These are phyloP conservation scores for Boletus rufocinnamomeus DNA, from an alignment of 768 basidiomycete species.

Conservation along the genomic window DNA sequence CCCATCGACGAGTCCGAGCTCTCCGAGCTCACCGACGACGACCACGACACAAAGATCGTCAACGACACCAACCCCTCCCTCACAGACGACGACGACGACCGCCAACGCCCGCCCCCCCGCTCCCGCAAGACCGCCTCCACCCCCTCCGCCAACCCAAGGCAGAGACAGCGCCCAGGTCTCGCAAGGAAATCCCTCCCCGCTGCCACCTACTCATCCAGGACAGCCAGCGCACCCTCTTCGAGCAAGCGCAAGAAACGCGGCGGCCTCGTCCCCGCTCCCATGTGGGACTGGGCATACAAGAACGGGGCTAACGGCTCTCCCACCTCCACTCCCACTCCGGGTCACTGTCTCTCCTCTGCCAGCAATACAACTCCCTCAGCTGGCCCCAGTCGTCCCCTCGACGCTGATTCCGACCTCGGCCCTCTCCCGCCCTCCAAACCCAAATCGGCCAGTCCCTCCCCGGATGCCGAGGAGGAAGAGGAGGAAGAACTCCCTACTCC, in stretches of 20 bases:
- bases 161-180: conserved; percentile 14
- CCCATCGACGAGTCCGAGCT: conserved; percentile 66
- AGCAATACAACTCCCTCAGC: neutral
- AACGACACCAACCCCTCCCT: conserved; percentile 32
- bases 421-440: conserved; percentile 1
- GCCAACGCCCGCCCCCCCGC: conserved; percentile 20
- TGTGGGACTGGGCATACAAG: conserved; percentile 85
- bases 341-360: conserved; percentile 6
- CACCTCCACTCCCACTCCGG: conserved; percentile 9
- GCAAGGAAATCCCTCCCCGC: conserved; percentile 9
- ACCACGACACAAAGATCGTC: conserved; percentile 51
- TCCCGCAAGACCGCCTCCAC: conserved; percentile 11
- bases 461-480: conserved; percentile 40
- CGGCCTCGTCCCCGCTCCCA: conserved; percentile 73
- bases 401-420: neutral
- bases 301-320: conserved; percentile 32
- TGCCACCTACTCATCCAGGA: conserved; percentile 4
- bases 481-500: conserved; percentile 47
- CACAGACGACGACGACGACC: conserved; percentile 25
- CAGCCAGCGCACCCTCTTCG: conserved; percentile 12
- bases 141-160: conserved; percentile 1
- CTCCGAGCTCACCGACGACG: conserved; percentile 83
- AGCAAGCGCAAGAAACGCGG: conserved; percentile 54
- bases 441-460: conserved; percentile 18
- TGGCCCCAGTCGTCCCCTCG: conserved; percentile 10